Evolutionary conservation across 2,329 filamentous ascomycete genomes (phyloP), one percentile per base, ranked within the genome.

Genomic region (Talaromyces islandicus): DNA sequence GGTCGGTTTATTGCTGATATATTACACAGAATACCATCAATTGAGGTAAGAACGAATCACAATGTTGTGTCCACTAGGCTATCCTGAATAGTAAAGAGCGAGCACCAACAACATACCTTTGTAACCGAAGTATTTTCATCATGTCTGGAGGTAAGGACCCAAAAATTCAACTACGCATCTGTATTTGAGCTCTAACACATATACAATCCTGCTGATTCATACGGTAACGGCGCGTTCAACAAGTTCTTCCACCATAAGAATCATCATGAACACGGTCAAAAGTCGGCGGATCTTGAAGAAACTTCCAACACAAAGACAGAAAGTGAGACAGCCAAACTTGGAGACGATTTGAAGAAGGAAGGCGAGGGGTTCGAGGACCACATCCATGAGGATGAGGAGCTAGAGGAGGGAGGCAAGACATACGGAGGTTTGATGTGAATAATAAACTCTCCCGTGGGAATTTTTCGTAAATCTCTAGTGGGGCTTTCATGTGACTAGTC

Each of bases 171-270:
- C 2, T 5, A 14, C 17, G 17, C 3, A 11, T 21, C 4, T 21
- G 10, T 38, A 19, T 17, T 19, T 41, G 11, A 38, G 25, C 7
- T 21, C 27, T 35, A 9, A 24, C 7, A 25, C 43, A 11, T 24
- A 5, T 25, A 17, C 32, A 56, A 41, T 11, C 5, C 27, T 52
- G n/a, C 32, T 54, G 56, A 54, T 21, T 17, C 56, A 14, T 30
- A 52, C 7, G 43, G 53, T 25, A 38, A n/a, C 50, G 4, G 50
- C 21, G 4, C 17, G 19, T 46, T 54, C 29, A 30, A 17, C 50
- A 58, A 58, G 35, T 11, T 58, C 50, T 58, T 58, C 32, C 56
- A 58, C 35, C 56, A 58, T n/a, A 43, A 46, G 32, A 24, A 58
- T 25, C 35, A 7, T 30, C 24, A 46, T 12, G 50, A 58, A 25